These are phyloP conservation scores for Ambrosiella cleistominuta DNA, from an alignment of 2,329 filamentous ascomycete species.

Conservation along the genomic window DNA sequence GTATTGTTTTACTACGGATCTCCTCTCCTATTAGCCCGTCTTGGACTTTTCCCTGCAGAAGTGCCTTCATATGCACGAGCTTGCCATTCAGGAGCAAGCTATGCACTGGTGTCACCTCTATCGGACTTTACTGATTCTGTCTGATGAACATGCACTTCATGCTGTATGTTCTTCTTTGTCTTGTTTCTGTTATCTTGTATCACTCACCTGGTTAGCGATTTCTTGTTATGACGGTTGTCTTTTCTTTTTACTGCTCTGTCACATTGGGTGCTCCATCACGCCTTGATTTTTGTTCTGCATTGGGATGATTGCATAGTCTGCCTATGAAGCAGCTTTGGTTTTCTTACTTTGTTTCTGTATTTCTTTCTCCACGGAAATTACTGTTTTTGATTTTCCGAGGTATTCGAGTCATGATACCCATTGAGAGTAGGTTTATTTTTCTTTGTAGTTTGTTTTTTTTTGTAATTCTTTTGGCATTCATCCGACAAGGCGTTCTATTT, in stretches of 20 bases:
- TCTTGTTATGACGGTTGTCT: not conserved
- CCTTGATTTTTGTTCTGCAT: not conserved
- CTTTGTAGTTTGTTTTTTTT: not conserved
- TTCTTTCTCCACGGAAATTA: slow-evolving; percentile 1
- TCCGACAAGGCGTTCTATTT: not conserved
- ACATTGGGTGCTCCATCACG: not conserved
- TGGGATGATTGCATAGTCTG: slow-evolving; percentile 2
- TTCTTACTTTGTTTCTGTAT: slow-evolving; percentile 8
- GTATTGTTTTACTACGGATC: not conserved
- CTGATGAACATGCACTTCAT: not conserved
- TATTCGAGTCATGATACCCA: not conserved
- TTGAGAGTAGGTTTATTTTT: not conserved
- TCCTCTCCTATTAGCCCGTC: not conserved
- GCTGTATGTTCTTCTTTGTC: not conserved
- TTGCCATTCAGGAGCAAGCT: not conserved
- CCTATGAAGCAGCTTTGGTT: not conserved
- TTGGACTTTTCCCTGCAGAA: not conserved
- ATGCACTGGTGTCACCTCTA: not conserved
- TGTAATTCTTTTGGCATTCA: not conserved
- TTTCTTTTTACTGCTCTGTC: not conserved
- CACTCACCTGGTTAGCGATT: not conserved
- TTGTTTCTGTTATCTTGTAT: not conserved
- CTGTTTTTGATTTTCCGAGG: not conserved
- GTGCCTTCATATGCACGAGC: slow-evolving; percentile 3
- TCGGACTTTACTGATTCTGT: not conserved